Base-by-base conservation (phyloP, 495 filamentous ascomycete species). In the Baudoinia panamericana region DNA sequence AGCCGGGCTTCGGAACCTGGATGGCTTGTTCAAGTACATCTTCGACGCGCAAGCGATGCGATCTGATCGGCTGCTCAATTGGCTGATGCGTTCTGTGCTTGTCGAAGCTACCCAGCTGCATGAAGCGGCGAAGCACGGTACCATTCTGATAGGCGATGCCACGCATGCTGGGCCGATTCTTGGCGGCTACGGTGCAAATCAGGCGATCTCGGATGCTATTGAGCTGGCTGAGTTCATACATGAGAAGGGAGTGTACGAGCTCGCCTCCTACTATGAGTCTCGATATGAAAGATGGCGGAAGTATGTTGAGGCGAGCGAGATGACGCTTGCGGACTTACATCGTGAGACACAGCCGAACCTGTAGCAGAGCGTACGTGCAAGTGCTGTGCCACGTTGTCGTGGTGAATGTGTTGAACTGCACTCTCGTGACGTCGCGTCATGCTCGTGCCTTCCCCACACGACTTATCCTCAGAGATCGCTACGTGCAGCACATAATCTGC, bases 131-230 rank as follows among this genome's bases (percentile, higher is more conserved):
- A 34, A 43, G 18, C 42, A 50, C 23, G 53, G 56, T 15, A 41
- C 60, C 5, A 30, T 60, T 3, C 25, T 67, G 3, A 17, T 53
- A 4, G 65, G 65, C 8, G 65, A 68, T 48, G 44, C 62, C 5
- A 54, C 51, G 10, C 64, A 66, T 43, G 55, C 56, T 4, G 48
- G 44, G 44, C 62, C 63, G 1, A 62, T 68, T 8, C 36, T 68
- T 1, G 64, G 61, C 12, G 57, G 64, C 11, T 40, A 63, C 11
- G 64, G 63, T 7, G 65, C 52, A 17, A 66, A 66, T 39, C 41
- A 18, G 13, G 65, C 59, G 2, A 59, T 68, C 12, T 40, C 29
- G 25, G 63, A 67, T 42, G 64, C 46, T 0, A 30, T 66, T 12
- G 57, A 57, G 37, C 43, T 67, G 20, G 62, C 60, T 0, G 47